Percentiles rank a stretch among this genome's conserved stretches.
Evolutionary conservation across 768 basidiomycete species (phyloP).

Genomic region (Phlegmacium glaucopus): DNA sequence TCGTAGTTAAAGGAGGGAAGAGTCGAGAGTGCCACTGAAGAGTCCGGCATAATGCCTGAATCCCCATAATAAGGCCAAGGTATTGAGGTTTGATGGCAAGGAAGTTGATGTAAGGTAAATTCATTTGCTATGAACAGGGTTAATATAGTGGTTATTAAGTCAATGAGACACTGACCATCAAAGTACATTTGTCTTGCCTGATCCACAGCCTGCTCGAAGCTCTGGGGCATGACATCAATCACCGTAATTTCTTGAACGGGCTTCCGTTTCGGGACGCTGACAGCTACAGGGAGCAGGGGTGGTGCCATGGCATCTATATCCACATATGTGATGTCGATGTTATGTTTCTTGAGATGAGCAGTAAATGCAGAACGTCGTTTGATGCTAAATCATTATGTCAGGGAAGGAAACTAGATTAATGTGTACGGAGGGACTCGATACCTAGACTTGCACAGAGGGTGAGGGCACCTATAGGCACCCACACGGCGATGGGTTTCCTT

Average conservation of each 20-base stretch:
- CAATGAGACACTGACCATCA: no score
- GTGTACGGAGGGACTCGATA: slow-evolving; percentile 18
- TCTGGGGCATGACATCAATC: background rate
- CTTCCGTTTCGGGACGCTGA: slow-evolving; percentile 11
- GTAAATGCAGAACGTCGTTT: slow-evolving; percentile 60
- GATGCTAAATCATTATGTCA: slow-evolving; percentile 38
- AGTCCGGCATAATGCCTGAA: no score
- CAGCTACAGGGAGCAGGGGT: slow-evolving; percentile 17
- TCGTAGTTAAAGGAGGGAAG: background rate
- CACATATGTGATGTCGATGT: slow-evolving; percentile 25
- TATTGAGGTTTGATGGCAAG: no score
- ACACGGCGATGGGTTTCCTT: slow-evolving; percentile 51
- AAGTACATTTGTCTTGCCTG: background rate
- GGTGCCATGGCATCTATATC: slow-evolving; percentile 31
- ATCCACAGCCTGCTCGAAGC: background rate
- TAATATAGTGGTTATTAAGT: no score
- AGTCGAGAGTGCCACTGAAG: no score
- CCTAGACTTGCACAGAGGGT: slow-evolving; percentile 45
- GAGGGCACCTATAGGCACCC: slow-evolving; percentile 44
- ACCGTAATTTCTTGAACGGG: background rate
- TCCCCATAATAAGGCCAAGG: no score
- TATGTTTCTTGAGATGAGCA: slow-evolving; percentile 52
- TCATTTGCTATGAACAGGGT: no score
- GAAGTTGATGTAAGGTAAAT: no score
- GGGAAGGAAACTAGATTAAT: background rate